Conservation (phyloP, 345 rosid genomes). For the Citrus maxima region DNA sequence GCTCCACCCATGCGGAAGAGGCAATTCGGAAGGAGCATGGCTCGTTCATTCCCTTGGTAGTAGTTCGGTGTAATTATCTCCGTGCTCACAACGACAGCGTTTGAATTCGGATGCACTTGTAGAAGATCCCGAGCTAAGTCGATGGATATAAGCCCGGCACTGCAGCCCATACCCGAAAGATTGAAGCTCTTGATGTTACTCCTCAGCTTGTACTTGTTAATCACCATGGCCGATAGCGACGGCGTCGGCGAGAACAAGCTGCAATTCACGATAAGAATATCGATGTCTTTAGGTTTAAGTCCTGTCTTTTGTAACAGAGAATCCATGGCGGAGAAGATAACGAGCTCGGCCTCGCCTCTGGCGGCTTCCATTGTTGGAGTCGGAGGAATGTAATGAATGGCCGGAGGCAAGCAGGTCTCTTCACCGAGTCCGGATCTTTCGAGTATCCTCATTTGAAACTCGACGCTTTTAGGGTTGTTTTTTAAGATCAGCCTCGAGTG, state of each 20-base stretch:
- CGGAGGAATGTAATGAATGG: conserved; percentile 79
- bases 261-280: conserved; percentile 70
- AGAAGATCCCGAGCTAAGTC: conserved; percentile 74
- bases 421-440: conserved; percentile 84
- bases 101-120: conserved; percentile 64
- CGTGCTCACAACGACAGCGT: conserved; percentile 63
- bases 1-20: conserved; percentile 85
- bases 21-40: conserved; percentile 80
- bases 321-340: conserved; percentile 74
- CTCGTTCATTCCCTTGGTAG: conserved; percentile 67
- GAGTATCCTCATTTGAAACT: conserved; percentile 64
- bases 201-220: conserved; percentile 70
- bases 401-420: conserved; percentile 77
- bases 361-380: conserved; percentile 59
- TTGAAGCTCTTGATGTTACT: conserved; percentile 79
- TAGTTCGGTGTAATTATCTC: conserved; percentile 75
- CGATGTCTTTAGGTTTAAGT: conserved; percentile 58
- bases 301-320: conserved; percentile 60
- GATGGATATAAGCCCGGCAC: conserved; percentile 67
- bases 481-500: conserved; percentile 46
- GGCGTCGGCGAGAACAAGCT: conserved; percentile 77
- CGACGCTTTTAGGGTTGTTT: conserved; percentile 52
- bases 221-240: conserved; percentile 73
- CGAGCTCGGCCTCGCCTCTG: conserved; percentile 60
- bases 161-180: conserved; percentile 85